These are phyloP conservation scores for Xylaria sp. DNA, from an alignment of 2,329 filamentous ascomycete species.

Conservation along the genomic window DNA sequence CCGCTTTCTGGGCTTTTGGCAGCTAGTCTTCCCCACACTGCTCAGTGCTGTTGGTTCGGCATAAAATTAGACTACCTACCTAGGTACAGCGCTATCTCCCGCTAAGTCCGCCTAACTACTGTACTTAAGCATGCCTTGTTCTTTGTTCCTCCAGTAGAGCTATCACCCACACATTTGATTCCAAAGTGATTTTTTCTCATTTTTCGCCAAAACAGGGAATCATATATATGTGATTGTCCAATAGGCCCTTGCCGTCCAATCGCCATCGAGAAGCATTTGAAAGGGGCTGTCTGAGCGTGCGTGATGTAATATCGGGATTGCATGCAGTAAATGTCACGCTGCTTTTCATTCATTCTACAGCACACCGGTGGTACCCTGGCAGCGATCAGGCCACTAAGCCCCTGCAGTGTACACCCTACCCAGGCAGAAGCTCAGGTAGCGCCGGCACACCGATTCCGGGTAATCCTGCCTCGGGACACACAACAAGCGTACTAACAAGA, in stretches of 20 bases:
- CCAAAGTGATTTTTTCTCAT: neutral
- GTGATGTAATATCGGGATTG: constrained; percentile 20
- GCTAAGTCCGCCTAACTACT: constrained; percentile 6
- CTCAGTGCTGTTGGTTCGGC: constrained; percentile 3
- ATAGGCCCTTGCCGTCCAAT: too few relatives aligned
- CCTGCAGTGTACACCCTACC: neutral
- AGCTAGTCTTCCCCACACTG: constrained; percentile 13
- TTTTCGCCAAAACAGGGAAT: neutral
- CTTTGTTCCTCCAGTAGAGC: neutral
- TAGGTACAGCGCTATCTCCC: constrained; percentile 18
- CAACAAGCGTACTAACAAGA: neutral
- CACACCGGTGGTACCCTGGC: neutral
- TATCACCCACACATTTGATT: neutral
- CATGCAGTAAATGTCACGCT: constrained; percentile 16
- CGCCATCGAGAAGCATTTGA: neutral
- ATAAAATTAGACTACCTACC: constrained; percentile 5
- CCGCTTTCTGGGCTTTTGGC: neutral
- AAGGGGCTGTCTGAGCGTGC: neutral
- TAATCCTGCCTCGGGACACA: neutral
- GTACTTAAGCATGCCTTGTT: neutral
- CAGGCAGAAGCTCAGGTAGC: neutral
- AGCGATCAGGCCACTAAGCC: neutral
- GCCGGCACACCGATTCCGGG: constrained; percentile 12
- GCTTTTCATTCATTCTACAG: neutral
- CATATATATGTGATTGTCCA: too few relatives aligned